These are phyloP conservation scores for Brettanomyces sp. DNA, from an alignment of 805 yeast species.

Conservation along the genomic window DNA sequence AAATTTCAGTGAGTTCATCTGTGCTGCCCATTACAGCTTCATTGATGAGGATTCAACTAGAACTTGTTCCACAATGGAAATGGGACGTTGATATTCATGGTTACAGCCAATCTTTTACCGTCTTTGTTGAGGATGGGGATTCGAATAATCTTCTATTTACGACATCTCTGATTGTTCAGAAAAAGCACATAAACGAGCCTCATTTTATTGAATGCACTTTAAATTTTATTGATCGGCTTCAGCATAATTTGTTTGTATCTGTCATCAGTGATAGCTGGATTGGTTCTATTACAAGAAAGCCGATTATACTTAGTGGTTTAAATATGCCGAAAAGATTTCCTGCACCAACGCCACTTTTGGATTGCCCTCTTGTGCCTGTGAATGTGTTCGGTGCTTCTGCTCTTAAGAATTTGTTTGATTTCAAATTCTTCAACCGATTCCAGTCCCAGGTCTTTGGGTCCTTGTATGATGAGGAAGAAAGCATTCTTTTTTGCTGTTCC, in stretches of 20 bases:
- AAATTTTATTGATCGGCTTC: conserved; percentile 38
- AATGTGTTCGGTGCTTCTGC: conserved; percentile 39
- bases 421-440: conserved; percentile 53
- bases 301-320: conserved; percentile 46
- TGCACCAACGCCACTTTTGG: conserved; percentile 50
- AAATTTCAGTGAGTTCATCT: conserved; percentile 44
- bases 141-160: conserved; percentile 63
- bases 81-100: conserved; percentile 70
- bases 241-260: conserved; percentile 66
- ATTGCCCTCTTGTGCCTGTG: conserved; percentile 39
- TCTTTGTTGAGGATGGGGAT: conserved; percentile 75
- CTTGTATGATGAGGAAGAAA: conserved; percentile 43
- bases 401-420: conserved; percentile 36
- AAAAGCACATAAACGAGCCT: conserved; percentile 40
- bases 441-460: conserved; percentile 66
- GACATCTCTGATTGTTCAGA: conserved; percentile 45
- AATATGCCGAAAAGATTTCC: conserved; percentile 57
- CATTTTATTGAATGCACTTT: conserved; percentile 60
- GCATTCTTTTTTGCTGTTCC: conserved; percentile 57
- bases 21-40: conserved; percentile 74
- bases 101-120: conserved; percentile 50
- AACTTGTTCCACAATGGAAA: conserved; percentile 60
- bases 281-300: conserved; percentile 55
- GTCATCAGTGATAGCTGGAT: conserved; percentile 80
- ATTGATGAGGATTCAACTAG: conserved; percentile 56